These are phyloP conservation scores for Spergularia bocconei DNA, from an alignment of 148 eudicot genomes.

Conservation along the genomic window DNA sequence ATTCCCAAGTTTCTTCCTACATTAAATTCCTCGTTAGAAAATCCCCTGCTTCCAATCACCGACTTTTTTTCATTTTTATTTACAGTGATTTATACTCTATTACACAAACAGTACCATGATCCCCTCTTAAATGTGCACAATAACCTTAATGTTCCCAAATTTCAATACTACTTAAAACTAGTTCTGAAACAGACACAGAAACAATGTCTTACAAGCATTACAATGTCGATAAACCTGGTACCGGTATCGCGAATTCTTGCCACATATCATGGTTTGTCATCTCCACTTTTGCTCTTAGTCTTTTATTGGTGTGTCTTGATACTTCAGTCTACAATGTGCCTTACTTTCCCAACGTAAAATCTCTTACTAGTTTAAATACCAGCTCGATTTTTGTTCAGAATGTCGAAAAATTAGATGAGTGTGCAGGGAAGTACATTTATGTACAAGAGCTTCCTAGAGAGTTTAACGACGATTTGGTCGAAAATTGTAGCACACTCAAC, in stretches of 20 bases:
- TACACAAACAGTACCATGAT: no score
- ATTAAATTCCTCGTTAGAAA: no score
- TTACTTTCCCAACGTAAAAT: neutral
- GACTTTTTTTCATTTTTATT: no score
- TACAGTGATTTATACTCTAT: no score
- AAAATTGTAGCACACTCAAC: slow-evolving; percentile 34
- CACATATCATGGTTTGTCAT: slow-evolving; percentile 8
- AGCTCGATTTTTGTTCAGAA: neutral
- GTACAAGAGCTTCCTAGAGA: slow-evolving; percentile 40
- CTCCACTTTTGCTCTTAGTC: neutral
- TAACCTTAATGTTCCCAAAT: neutral
- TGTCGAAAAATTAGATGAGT: slow-evolving; percentile 8
- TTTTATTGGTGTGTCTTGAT: neutral
- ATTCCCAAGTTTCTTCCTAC: no score
- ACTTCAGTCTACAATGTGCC: neutral
- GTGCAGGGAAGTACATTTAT: slow-evolving; percentile 31
- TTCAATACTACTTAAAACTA: neutral
- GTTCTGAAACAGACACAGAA: neutral
- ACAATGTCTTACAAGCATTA: no score
- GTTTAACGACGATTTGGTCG: slow-evolving; percentile 36
- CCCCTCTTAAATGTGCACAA: neutral
- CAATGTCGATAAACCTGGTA: no score
- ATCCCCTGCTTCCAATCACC: no score
- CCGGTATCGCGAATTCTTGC: neutral
- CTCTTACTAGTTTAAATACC: neutral